Conservation (phyloP, 495 filamentous ascomycete species). For the Bathelium albidoporum region DNA sequence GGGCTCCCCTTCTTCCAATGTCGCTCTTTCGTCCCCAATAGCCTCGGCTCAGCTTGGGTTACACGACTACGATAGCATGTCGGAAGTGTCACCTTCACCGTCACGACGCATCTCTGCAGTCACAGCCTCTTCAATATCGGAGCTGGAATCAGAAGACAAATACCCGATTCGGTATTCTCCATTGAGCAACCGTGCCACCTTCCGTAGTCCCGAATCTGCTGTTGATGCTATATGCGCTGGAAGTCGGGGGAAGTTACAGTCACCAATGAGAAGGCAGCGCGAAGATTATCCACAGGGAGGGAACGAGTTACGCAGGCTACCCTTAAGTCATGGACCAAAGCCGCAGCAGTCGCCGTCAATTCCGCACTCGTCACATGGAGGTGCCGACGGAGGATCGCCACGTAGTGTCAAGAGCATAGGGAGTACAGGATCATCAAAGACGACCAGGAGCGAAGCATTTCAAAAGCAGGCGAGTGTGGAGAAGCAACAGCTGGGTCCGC, state of each 20-base stretch:
- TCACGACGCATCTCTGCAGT: neutral
- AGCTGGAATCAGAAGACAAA: conserved; percentile 8
- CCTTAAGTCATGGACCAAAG: neutral
- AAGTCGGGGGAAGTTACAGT: neutral
- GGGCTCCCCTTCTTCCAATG: neutral
- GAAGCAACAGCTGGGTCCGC: neutral
- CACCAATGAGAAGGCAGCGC: neutral
- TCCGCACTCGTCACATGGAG: neutral
- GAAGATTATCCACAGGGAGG: neutral
- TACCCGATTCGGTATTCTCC: conserved; percentile 23
- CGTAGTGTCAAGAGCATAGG: neutral
- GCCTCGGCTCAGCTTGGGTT: neutral
- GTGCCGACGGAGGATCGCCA: neutral
- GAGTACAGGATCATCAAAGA: neutral
- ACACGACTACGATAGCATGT: neutral
- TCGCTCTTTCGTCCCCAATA: neutral
- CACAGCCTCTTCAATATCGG: neutral
- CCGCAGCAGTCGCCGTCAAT: neutral
- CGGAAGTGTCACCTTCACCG: neutral
- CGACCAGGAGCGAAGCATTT: neutral
- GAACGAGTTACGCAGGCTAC: neutral
- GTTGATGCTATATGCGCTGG: neutral
- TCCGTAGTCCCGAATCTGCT: conserved; percentile 34
- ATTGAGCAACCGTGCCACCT: conserved; percentile 34
- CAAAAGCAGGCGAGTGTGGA: neutral